Percentiles rank a stretch among this genome's conserved stretches.
Conservation (phyloP, 2,329 filamentous ascomycete genomes). For the Aspergillus quadrilineatus region DNA sequence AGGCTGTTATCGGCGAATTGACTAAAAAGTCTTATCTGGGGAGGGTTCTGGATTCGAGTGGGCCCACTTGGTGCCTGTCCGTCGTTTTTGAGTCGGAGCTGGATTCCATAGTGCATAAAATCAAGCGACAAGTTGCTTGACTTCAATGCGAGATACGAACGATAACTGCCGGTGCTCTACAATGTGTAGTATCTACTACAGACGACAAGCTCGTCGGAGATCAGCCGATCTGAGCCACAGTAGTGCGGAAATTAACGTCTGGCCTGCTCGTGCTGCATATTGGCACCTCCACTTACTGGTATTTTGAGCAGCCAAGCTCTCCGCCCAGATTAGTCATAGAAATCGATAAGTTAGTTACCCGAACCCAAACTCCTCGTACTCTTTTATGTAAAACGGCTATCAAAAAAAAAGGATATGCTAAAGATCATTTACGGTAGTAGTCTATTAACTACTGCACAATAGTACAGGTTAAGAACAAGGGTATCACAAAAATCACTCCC, state of each 20-base stretch:
- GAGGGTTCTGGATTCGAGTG: slow-evolving; percentile 1
- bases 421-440: neutral
- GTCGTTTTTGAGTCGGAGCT: neutral
- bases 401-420: neutral
- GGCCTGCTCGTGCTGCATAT: neutral
- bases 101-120: neutral
- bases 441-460: neutral
- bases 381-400: neutral
- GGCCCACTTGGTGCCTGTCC: slow-evolving; percentile 13
- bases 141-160: neutral
- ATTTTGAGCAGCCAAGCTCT: neutral
- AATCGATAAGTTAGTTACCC: neutral
- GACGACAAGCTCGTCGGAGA: neutral
- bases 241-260: neutral
- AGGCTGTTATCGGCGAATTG: slow-evolving; percentile 5
- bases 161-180: neutral
- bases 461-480: neutral
- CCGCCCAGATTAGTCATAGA: neutral
- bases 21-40: slow-evolving; percentile 16
- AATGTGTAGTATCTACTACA: neutral
- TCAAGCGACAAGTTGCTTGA: neutral
- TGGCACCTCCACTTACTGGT: neutral
- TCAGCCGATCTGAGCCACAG: neutral
- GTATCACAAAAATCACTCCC: slow-evolving; percentile 17
- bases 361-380: neutral